These are phyloP conservation scores for Periconia macrospinosa DNA, from an alignment of 2,329 filamentous ascomycete species.

Conservation along the genomic window DNA sequence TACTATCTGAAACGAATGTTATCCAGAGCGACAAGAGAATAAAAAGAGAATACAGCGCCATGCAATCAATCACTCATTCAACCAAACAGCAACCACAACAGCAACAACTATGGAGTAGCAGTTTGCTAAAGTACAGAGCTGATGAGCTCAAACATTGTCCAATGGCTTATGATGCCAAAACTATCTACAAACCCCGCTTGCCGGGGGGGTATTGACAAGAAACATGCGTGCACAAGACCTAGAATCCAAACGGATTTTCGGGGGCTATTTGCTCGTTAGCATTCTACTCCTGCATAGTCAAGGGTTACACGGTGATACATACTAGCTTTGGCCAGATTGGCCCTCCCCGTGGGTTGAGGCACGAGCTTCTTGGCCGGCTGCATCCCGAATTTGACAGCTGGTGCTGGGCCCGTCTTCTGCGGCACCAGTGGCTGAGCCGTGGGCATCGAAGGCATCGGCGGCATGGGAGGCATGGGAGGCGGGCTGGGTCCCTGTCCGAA, in stretches of 20 bases:
- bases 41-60: constrained; percentile 3
- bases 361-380: constrained; percentile 72
- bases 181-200: constrained; percentile 10
- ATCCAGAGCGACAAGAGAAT: background rate
- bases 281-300: background rate
- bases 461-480: constrained; percentile 61
- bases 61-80: constrained; percentile 1
- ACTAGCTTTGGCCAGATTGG: constrained; percentile 95
- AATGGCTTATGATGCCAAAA: background rate
- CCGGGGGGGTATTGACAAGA: background rate
- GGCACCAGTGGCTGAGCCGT: constrained; percentile 67
- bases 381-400: constrained; percentile 86
- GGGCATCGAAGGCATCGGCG: constrained; percentile 59
- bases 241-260: constrained; percentile 72
- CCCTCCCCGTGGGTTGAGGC: constrained; percentile 86
- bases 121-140: no score
- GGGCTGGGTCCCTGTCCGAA: constrained; percentile 52
- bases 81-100: no score
- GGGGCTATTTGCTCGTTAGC: constrained; percentile 56
- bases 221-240: constrained; percentile 19
- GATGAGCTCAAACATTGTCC: no score
- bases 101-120: no score
- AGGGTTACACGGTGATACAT: constrained; percentile 55
- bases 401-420: constrained; percentile 83
- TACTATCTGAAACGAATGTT: constrained; percentile 4